Evolutionary conservation across 345 rosid genomes (phyloP), one percentile per base, ranked within the genome.

Genomic region (Lepidium africanum): DNA sequence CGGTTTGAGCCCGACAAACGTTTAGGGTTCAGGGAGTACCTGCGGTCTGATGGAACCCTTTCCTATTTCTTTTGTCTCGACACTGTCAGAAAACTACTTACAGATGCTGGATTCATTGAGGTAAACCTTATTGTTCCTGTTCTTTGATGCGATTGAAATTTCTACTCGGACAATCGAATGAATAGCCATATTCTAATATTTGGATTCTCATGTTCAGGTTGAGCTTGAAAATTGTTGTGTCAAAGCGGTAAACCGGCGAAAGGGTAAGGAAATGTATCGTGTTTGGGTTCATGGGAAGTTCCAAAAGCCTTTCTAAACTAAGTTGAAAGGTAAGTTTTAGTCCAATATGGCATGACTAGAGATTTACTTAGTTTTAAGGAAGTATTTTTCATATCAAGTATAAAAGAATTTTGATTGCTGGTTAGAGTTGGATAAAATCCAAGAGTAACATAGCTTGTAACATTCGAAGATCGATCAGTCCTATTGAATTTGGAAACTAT

Each of bases 261-360:
- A 79, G 65, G 85, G 86, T 51, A 90, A 81, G 81, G 79, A 47
- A 74, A 85, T 93, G 98, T 68, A 40, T 58, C 81, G 97, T 76
- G 94, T 93, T 46, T 93, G 94, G 97, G 88, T 90, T 50, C 98
- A 93, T 33, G 98, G 90, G 74, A 90, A 93, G 84, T 93, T 90
- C 78, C 84, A 79, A 76, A 90, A 83, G 76, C 90, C 96, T 3
- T 1, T 13, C 1, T 78, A 63, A 79, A 58, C 46, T 59, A 52
- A 37, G 17, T 4, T 25, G 14, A 55, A 35, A 55, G 42, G 59
- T 23, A 36, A 55, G 58, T 53, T 12, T 7, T 53, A 3, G 12
- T 53, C 6, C 16, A 51, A 7, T 51, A 51, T 25, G 10, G 17
- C 7, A 10, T 48, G 52, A 10, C 9, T 51, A 48, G 30, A 48